Conservation (phyloP, 352 stramenopile species). For the Globisporangium polare region DNA sequence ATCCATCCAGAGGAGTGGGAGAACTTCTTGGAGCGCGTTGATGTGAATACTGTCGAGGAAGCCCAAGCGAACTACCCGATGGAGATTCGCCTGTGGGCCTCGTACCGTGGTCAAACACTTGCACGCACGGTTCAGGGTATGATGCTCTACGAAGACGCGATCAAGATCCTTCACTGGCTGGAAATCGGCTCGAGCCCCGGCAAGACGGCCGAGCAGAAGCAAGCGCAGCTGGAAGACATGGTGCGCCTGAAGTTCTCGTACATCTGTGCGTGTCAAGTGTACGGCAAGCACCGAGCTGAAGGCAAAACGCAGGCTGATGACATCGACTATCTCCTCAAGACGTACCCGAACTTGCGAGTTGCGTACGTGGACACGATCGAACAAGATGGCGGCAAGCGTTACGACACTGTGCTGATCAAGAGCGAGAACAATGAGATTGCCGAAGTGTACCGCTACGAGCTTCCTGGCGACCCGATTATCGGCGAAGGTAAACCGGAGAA, state of each 20-base stretch:
- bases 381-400: slow-evolving; percentile 32
- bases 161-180: slow-evolving; percentile 81
- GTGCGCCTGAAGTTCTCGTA: slow-evolving; percentile 82
- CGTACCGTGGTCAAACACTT: slow-evolving; percentile 72
- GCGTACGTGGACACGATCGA: slow-evolving; percentile 74
- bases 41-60: slow-evolving; percentile 59
- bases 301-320: slow-evolving; percentile 62
- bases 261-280: slow-evolving; percentile 82
- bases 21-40: slow-evolving; percentile 75
- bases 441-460: slow-evolving; percentile 72
- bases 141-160: slow-evolving; percentile 81
- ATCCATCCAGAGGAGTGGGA: slow-evolving; percentile 78
- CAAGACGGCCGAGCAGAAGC: slow-evolving; percentile 68
- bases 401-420: slow-evolving; percentile 71
- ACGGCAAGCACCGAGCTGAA: slow-evolving; percentile 72
- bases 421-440: slow-evolving; percentile 60
- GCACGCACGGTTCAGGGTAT: slow-evolving; percentile 75
- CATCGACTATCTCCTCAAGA: slow-evolving; percentile 73
- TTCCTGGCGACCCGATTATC: slow-evolving; percentile 76
- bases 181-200: slow-evolving; percentile 68
- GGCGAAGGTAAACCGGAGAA: slow-evolving; percentile 84
- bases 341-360: slow-evolving; percentile 76
- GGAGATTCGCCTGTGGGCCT: slow-evolving; percentile 75
- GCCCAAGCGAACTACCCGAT: slow-evolving; percentile 56
- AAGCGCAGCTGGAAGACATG: slow-evolving; percentile 74